A percentile compares a stretch with the other conserved stretches of the same genome.
These are phyloP conservation scores for Chlorella sp. DNA, from an alignment of 139 green algal species.

Conservation along the genomic window DNA sequence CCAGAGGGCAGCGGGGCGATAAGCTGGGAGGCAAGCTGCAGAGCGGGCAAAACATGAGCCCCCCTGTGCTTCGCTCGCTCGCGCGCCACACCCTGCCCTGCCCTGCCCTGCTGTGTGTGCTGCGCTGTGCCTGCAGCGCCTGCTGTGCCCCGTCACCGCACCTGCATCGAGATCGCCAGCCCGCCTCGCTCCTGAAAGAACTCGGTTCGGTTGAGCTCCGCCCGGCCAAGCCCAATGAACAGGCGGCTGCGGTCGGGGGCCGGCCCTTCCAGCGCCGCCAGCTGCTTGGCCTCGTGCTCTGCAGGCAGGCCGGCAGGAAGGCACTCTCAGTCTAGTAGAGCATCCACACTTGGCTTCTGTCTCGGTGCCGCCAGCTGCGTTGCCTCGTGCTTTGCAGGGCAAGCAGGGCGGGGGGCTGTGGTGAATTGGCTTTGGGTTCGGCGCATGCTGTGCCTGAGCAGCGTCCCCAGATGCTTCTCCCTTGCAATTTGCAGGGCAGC, in stretches of 20 bases:
- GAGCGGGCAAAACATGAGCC: no score
- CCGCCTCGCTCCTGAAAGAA: conserved; percentile 65
- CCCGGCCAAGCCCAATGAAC: conserved; percentile 73
- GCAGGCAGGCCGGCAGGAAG: background rate
- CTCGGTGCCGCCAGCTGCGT: background rate
- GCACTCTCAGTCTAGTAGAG: no score
- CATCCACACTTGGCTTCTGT: no score
- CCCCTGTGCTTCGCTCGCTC: no score
- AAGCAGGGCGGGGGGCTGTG: background rate
- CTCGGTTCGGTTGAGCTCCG: conserved; percentile 62
- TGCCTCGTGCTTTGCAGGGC: background rate
- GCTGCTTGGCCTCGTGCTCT: conserved; percentile 25
- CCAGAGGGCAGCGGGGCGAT: no score
- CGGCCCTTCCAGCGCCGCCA: background rate
- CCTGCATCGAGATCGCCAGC: conserved; percentile 62
- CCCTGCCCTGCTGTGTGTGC: no score
- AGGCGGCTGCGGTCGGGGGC: conserved; percentile 41
- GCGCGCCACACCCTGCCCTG: no score
- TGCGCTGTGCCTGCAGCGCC: background rate
- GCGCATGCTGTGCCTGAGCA: no score
- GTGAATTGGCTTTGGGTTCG: no score
- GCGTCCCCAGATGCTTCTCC: no score
- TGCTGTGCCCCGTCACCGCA: background rate
- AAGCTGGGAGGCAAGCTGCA: no score
- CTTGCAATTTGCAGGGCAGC: no score